Evolutionary conservation across 257 asterid genomes (phyloP), one percentile per base, ranked within the genome.

Genomic region (Rehmannia glutinosa): DNA sequence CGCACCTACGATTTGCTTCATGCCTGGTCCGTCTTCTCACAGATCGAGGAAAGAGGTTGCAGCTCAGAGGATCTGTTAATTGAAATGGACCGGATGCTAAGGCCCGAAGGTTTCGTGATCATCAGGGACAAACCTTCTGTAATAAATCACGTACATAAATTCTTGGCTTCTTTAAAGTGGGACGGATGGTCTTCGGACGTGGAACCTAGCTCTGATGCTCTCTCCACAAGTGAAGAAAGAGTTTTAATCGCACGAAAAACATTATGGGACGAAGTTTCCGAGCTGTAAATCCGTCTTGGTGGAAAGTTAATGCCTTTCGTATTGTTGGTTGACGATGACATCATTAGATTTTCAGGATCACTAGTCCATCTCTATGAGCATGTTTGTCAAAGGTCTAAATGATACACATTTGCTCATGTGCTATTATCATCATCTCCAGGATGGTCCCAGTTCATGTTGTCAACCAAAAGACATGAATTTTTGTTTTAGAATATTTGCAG

Each of bases 1-100:
- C 96, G 98, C 47, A 92, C 98, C 32, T 90, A 81, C 41, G 98
- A 92, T 87, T 70, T 92, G 71, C 87, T 92, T 53, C 98, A 93
- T 72, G 96, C 95, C 1, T 87, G 90, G 96, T 75, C 82, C 42
- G 80, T 88, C 50, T 80, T 93, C 82, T 83, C 97, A 17, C 81
- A 90, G 74, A 83, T 85, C 0, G 80, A 77, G 84, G 81, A 70
- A 41, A 75, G 82, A 52, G 94, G 90, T 33, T 93, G 98, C 77
- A 80, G 98, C 75, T 54, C 67, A 0, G 96, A 84, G 78, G 97
- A 93, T 85, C 84, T 93, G 27, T 77, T 93, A 69, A 78, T 90
- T 24, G 98, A 93, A 78, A 90, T 93, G 97, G 97, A 90, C 78
- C 83, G 98, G 4, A 78, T 93, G 13, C 77, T 93, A 55, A 80